Evolutionary conservation across 2,329 filamentous ascomycete genomes (phyloP), one percentile per base, ranked within the genome.

Genomic region (Dactylellina drechsleri): DNA sequence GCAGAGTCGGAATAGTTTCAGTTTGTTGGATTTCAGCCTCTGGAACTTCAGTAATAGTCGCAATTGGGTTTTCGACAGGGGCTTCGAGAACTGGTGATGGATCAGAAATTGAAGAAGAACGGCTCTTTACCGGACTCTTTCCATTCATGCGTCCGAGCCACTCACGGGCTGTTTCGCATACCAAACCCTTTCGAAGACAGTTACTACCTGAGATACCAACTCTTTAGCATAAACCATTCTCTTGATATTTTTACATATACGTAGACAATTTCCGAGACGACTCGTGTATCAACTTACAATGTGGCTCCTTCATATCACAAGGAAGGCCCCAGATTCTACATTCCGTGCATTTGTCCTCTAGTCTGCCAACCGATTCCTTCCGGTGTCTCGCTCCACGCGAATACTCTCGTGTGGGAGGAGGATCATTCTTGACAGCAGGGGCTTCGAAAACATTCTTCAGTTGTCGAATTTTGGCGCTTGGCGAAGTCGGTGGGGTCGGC

Each of bases 391-490:
- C 40, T 47, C 71, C 71, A 26, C 71, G 64, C 31, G 64, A 36
- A 56, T 50, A 62, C 8, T 68, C 64, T 56, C 40, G 40, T 15
- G 3, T 36, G 10, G 53, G 64, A 16, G 53, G 23, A 64, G 57
- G 66, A 41, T 60, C 64, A 26, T 74, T 62, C 50, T 67, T 68
- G 20, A 64, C 50, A 13, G 58, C 58, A 23, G 43, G 57, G 18
- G 71, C 67, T 50, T 75, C 71, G 43, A 75, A 75, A 26, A 75
- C 71, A 64, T 59, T 58, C 52, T 67, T 75, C 45, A 75, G 64
- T n/a, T 75, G 64, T 43, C 71, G 64, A 36, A 75, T 75, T 18
- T 58, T 49, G 36, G 66, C 58, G 57, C 58, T 60, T 26, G 71
- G 71, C 18, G 71, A 68, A n/a, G 71, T 68, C 26, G 71, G 71